Base-by-base conservation (phyloP, 768 basidiomycete genomes). In the Leccinum ochraceum region DNA sequence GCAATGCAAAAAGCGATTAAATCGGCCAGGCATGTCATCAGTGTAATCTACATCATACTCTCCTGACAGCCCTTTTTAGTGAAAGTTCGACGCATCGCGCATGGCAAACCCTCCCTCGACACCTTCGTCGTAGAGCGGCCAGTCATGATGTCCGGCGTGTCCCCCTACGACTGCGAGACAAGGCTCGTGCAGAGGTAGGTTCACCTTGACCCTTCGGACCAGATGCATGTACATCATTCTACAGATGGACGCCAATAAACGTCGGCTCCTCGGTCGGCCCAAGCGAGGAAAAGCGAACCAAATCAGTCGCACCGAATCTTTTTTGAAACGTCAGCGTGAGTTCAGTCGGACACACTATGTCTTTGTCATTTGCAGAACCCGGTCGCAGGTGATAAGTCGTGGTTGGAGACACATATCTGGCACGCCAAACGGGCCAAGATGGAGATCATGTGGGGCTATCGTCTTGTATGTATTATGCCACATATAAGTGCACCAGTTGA, bases 361-460 rank as follows among this genome's bases (percentile, higher is more conserved):
- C 39, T 4, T 49, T 53, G 9, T 6, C 28, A 32, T 20, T 54
- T 17, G 51, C 17, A 48, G 56, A 53, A 34, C 54, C 5, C 39
- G 28, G 46, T 53, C 46, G 2, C 63, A 97, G 95, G 80, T 32
- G 82, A 91, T 64, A 98, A 98, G 73, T 78, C 82, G 13, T 98
- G 96, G 96, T 84, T 99, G 0, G 94, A 96, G 71, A 96, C 95
- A 6, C 97, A 99, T 72, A 75, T 98, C 20, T 98, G 95, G 94
- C 96, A 98, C 67, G 92, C 95, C 1, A 98, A 98, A 75, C 85
- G 97, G 6, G 96, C 96, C 87, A 86, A 89, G 62, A 98, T 98
- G 96, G 83, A 88, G 66, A 88, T 87, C 63, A 81, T 92, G 74
- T 98, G 95, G 95, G 94, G 93, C 0, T 94, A 93, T 71, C 82